Evolutionary conservation across 1,284 basidiomycete genomes (phyloP), one percentile per base, ranked within the genome.

Genomic region (Pterula multifida): DNA sequence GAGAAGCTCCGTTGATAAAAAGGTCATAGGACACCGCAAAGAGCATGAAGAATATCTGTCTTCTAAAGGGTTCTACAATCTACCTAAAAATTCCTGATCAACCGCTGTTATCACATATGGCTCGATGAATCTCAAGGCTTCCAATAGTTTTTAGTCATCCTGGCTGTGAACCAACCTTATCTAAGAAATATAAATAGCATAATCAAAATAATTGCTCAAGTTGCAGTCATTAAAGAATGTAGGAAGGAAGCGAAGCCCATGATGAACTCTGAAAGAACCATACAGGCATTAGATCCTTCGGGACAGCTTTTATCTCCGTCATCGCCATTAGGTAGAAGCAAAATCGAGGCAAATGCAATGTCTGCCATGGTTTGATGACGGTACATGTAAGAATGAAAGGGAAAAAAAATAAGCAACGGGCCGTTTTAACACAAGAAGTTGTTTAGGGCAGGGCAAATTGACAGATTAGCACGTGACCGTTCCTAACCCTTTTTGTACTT

Each of bases 261-360:
- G 55, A 56, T 51, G 50, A 54, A 55, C 56, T 56, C 49, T 49
- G 47, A 55, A 55, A 57, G 55, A 56, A 53, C 61, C 64, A 63
- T 62, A 62, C 60, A 60, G 70, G 83, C 81, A 86, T 85, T 86
- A 83, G 78, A 78, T 77, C 75, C 72, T 68, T 72, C 78, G 9
- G n/a, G n/a, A 42, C 13, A 22, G 63, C 66, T 62, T 66, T 61
- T n/a, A 23, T 86, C 78, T 86, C 63, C 81, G 78, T 81, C 78
- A 71, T 74, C 68, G 76, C 81, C 84, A 86, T 86, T 85, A 78
- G 71, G 79, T 67, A 64, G 65, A 65, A 57, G 6, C 71, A 70
- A 70, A 69, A 68, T 71, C 57, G 54, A 53, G 55, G 57, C 54
- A 53, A 55, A 42, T 9, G 13, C 68, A 67, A 67, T 63, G 70